Base-by-base conservation (phyloP, 2,329 filamentous ascomycete genomes). In the Madurella mycetomatis region DNA sequence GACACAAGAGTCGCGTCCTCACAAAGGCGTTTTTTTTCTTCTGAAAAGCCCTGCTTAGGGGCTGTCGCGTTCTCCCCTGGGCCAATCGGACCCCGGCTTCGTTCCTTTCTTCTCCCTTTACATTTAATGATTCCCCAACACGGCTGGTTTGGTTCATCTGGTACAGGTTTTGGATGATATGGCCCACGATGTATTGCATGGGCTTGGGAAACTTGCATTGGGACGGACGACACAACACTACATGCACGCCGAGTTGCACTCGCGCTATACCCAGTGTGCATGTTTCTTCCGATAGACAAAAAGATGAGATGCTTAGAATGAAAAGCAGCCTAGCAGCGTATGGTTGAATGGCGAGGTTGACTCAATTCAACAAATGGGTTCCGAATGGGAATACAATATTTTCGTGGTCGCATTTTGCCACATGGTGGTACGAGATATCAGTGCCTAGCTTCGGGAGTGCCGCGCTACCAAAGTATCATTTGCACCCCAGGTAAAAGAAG, bases 51-150 rank as follows among this genome's bases (percentile, higher is more conserved):
- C n/a, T 12, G 18, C n/a, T 25, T 44, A 8, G 19, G 18, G 12
- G 15, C 42, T 30, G 19, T 18, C 9, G 30, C 18, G 19, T 30
- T 19, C 32, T 39, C 31, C 18, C 39, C 18, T 32, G 17, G 41
- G 25, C 11, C 34, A 11, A 25, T 25, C 25, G 25, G 25, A 7
- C 4, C 46, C 37, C 9, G 40, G 37, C 32, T 25, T 30, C 41
- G 17, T 19, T 42, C n/a, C 49, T 49, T 41, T 19, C 30, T 40
- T 25, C 44, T 54, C 51, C 41, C 34, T 15, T 47, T 25, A 49
- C 49, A 34, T 37, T 47, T 58, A 37, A 53, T 58, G 52, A 55
- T 58, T 58, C 49, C 49, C 53, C 53, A 37, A 44, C 41, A 45
- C 41, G 39, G 25, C 19, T 18, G 41, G 41, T 15, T 49, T 40